Percentiles rank a stretch among this genome's conserved stretches.
phyloP scores from a whole-genome alignment of 2,329 filamentous ascomycete species.

The Monilinia fructicola region DNA sequence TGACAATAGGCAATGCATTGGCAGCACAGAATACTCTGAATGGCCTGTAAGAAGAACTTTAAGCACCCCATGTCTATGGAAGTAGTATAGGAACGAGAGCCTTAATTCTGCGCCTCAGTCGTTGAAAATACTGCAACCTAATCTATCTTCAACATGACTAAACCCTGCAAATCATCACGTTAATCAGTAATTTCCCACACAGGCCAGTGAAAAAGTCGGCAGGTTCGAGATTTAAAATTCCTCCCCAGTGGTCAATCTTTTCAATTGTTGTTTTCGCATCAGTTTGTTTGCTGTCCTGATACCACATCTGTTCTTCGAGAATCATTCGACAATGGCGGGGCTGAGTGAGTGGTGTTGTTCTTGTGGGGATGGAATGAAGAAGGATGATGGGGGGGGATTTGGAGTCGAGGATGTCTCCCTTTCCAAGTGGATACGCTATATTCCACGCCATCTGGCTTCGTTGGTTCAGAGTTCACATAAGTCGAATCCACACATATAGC shows the following conservation, averaged over 20 bases:
- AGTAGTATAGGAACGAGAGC: conserved; percentile 22
- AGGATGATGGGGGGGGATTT: not conserved
- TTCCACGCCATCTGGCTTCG: not conserved
- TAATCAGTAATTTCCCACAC: not conserved
- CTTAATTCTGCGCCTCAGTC: conserved; percentile 24
- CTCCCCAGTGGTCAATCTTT: not conserved
- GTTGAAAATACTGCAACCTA: conserved; percentile 16
- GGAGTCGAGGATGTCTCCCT: not conserved
- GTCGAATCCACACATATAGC: not conserved
- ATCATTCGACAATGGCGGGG: not conserved
- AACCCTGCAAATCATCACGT: not conserved
- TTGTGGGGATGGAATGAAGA: not conserved
- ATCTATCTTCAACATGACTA: not conserved
- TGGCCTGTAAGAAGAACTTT: conserved; percentile 23
- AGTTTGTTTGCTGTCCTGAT: not conserved
- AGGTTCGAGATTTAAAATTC: not conserved
- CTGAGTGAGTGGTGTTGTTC: not conserved
- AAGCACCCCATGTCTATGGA: not conserved
- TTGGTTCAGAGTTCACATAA: not conserved
- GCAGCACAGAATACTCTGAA: conserved; percentile 38
- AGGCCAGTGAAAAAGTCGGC: conserved; percentile 11
- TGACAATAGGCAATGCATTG: conserved; percentile 36
- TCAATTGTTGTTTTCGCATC: not conserved
- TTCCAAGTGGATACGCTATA: not conserved
- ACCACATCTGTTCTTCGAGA: not conserved